Conservation (phyloP, 2,329 filamentous ascomycete species). For the Fusarium nematophilum region DNA sequence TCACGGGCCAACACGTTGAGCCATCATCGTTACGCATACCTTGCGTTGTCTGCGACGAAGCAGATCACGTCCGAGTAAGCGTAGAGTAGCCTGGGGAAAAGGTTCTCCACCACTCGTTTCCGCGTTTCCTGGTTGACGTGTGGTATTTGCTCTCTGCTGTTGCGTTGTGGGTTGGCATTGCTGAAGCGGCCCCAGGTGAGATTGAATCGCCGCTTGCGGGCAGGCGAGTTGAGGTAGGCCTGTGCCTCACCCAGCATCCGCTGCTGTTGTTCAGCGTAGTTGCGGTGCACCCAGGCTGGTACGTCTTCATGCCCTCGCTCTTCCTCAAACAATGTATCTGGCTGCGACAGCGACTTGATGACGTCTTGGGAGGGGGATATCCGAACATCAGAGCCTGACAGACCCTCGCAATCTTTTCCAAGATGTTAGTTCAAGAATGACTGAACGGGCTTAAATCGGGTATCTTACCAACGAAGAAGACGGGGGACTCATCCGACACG, state of each 20-base stretch:
- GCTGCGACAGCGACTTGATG: neutral
- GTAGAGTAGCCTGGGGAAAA: constrained; percentile 27
- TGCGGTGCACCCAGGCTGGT: rapidly evolving
- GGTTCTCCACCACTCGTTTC: constrained; percentile 1
- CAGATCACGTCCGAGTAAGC: constrained; percentile 23
- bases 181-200: constrained; percentile 2
- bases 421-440: neutral
- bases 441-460: rapidly evolving
- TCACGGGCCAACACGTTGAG: neutral
- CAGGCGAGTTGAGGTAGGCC: neutral
- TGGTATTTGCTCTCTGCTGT: neutral
- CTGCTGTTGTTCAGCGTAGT: neutral
- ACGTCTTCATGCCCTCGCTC: neutral
- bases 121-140: constrained; percentile 3
- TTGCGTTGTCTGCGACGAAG: constrained; percentile 24
- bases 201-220: neutral
- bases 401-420: constrained; percentile 18
- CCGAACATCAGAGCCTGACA: constrained; percentile 1
- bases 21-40: neutral
- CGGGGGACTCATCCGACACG: neutral
- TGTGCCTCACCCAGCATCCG: neutral
- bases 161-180: neutral
- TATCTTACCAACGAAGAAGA: constrained; percentile 19
- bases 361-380: neutral
- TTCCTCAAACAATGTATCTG: neutral